Conservation (phyloP, 768 basidiomycete species). For the Leucogyrophana mollusca region DNA sequence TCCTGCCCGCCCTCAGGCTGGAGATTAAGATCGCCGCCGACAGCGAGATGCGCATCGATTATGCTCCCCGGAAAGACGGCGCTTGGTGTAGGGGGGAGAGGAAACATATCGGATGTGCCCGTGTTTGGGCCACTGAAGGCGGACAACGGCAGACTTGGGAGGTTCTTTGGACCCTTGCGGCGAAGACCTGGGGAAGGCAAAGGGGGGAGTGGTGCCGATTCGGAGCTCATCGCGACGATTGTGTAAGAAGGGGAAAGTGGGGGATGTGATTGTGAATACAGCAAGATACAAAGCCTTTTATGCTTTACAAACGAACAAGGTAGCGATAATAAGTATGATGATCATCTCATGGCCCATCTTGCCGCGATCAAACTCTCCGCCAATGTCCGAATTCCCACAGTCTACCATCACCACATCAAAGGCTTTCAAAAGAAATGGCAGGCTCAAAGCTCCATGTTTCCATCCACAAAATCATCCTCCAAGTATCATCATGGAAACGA, state of each 20-base stretch:
- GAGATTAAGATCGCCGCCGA: constrained; percentile 25
- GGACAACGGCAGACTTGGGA: constrained; percentile 72
- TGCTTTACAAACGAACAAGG: too few species aligned
- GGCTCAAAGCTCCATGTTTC: too few species aligned
- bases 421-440: too few species aligned
- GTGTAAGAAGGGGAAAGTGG: neutral
- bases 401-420: too few species aligned
- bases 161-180: constrained; percentile 62
- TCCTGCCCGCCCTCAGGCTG: constrained; percentile 15
- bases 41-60: constrained; percentile 66
- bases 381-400: too few species aligned
- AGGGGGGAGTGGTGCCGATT: constrained; percentile 16
- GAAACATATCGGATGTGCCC: constrained; percentile 65
- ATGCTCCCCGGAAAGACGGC: constrained; percentile 60
- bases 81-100: constrained; percentile 66
- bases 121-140: constrained; percentile 74
- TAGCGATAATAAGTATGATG: too few species aligned
- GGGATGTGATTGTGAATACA: too few species aligned
- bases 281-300: too few species aligned
- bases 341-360: too few species aligned
- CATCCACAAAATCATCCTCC: too few species aligned
- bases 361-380: too few species aligned
- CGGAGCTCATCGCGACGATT: neutral
- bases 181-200: constrained; percentile 47
- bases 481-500: too few species aligned